Evolutionary conservation across 768 basidiomycete genomes (phyloP), one percentile per base, ranked within the genome.

Genomic region (Trametes punicea): DNA sequence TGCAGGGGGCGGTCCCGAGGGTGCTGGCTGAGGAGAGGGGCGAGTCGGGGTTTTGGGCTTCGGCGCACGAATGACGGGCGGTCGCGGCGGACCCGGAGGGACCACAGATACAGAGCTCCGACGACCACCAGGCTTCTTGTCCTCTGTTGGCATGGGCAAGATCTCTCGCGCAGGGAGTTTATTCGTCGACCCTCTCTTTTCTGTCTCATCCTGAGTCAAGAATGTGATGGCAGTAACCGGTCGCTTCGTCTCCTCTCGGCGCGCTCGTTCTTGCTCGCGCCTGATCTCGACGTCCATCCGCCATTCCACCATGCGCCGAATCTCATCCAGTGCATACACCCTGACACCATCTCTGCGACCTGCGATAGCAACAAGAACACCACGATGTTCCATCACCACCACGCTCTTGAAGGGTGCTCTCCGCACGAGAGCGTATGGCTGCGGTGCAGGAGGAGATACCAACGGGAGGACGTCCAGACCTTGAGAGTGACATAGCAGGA

Each of bases 371-470:
- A 93, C 91, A n/a, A 93, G 73, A 0, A 93, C 90, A 6, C 90
- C 91, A 27, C 91, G 86, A 65, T 93, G 88, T 64, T 93, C 91
- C 91, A 93, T 93, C 13, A 93, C 87, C 0, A 93, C 88, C n/a
- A 93, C 85, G 53, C 81, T 84, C 66, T 91, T 93, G 71, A 93
- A 93, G 31, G 80, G 78, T 48, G 91, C 88, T 51, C 90, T 80
- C 20, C 91, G 82, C 21, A 93, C 85, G 25, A 93, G 78, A 9
- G 91, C 84, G 69, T 91, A 93, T 13, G 92, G 89, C 61, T 86
- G 85, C 6, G 78, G 77, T 13, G 83, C 77, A 2, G 90, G 91
- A 0, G 91, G 90, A 0, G 86, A 84, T 10, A 79, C 69, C 26
- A 93, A 74, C 2, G 91, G 88, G n/a, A 93, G 74, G 2, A 93